A percentile compares a stretch with the other conserved stretches of the same genome.
Evolutionary conservation across 148 eudicot genomes (phyloP).

Genomic region (Rhododendron mucronatum): DNA sequence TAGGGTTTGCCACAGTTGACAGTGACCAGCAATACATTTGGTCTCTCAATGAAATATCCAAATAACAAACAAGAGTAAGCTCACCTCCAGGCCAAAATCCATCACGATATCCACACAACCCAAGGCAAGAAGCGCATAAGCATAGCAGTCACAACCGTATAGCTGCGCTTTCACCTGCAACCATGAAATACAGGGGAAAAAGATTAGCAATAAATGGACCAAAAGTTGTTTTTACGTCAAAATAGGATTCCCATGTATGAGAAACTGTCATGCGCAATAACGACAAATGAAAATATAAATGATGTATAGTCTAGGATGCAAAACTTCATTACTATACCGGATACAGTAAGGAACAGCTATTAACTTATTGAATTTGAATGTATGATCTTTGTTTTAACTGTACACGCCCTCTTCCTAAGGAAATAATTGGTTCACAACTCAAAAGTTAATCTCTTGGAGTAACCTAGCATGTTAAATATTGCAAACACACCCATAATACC

Average conservation of each 20-base stretch:
- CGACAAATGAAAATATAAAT: neutral
- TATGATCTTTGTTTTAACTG: neutral
- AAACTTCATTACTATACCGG: neutral
- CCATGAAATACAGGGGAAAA: neutral
- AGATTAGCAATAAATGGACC: neutral
- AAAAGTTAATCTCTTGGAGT: neutral
- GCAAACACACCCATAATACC: neutral
- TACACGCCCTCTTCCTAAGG: neutral
- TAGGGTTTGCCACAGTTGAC: neutral
- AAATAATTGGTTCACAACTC: neutral
- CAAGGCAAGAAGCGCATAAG: slow-evolving; percentile 88
- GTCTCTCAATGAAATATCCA: too few relatives aligned
- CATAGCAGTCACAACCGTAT: slow-evolving; percentile 95
- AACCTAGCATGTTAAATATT: neutral
- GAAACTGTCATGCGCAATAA: neutral
- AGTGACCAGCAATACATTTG: neutral
- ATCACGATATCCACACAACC: slow-evolving; percentile 92
- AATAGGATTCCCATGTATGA: neutral
- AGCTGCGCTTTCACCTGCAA: slow-evolving; percentile 84
- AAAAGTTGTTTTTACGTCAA: neutral
- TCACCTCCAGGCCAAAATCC: slow-evolving; percentile 92
- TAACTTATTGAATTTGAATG: neutral
- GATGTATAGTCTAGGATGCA: neutral
- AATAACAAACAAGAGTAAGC: slow-evolving; percentile 1
- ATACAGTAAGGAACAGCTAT: too few relatives aligned